Base-by-base conservation (phyloP, 805 yeast species). In the Candida pseudofarinosa region DNA sequence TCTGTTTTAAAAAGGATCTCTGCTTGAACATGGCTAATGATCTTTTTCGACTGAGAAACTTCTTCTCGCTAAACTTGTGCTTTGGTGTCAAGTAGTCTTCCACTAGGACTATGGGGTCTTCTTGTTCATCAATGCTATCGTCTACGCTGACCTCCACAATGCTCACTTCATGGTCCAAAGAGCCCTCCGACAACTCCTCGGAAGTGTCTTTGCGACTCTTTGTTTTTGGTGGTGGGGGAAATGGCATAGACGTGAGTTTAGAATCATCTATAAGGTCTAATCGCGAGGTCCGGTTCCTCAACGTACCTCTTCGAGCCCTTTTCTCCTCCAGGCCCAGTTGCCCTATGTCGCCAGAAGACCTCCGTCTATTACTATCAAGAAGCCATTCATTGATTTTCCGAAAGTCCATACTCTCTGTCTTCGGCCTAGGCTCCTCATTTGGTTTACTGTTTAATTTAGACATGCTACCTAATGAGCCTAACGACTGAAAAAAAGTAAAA, bases 11-110 rank as follows among this genome's bases (percentile, higher is more conserved):
- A 23, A 7, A 23, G 26, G 15, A 40, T 16, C 52, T 43, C 41
- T 59, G 58, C 42, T 70, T 70, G 52, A 69, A 69, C 23, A 56
- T 60, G 5, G 74, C 74, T 42, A 70, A 51, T 3, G 71, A 65
- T 43, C 66, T 63, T 30, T 65, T 58, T 20, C 54, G 43, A 18
- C 65, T 37, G 14, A 30, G 12, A n/a, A 33, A 37, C 31, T 32
- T 43, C 12, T 39, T 34, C 8, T 35, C 58, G 57, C 39, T 57
- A 55, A 41, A 56, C 52, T 35, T 46, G 34, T 44, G 48, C n/a
- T 47, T 56, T 7, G 17, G 17, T 13, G 64, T 60, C 48, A 80
- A 66, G 53, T 80, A 80, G 51, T 80, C 85, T 50, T 80, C 85
- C 7, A 80, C 73, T 15, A 80, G 56, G 1, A 79, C 79, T 13